These are phyloP conservation scores for Pseudogymnoascus sp. DNA, from an alignment of 2,329 filamentous ascomycete genomes.

Conservation along the genomic window DNA sequence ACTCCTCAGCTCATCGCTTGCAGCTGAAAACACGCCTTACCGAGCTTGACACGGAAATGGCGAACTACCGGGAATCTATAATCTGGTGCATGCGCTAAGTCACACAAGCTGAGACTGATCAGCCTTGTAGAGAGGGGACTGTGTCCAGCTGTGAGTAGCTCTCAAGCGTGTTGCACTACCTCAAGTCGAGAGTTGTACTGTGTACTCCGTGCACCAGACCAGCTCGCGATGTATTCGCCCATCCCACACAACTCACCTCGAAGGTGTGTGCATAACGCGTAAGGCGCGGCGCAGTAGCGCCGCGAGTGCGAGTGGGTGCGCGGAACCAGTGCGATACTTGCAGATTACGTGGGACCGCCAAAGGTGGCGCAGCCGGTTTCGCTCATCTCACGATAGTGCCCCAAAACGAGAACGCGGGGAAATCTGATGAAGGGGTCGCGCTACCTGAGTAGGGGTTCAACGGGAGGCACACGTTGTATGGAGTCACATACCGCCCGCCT, in stretches of 20 bases:
- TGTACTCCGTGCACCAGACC: neutral
- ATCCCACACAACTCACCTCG: neutral
- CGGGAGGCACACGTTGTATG: neutral
- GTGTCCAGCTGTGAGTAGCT: neutral
- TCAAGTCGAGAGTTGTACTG: neutral
- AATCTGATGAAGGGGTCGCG: conserved; percentile 4
- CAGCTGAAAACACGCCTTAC: neutral
- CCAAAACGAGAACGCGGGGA: conserved; percentile 1
- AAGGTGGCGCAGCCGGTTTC: conserved; percentile 7
- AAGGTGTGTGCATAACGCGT: conserved; percentile 7
- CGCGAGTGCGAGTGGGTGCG: neutral
- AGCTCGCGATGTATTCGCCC: neutral
- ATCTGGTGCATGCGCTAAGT: conserved; percentile 3
- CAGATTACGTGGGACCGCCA: conserved; percentile 2
- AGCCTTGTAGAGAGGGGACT: conserved; percentile 6
- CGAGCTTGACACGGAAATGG: conserved; percentile 1
- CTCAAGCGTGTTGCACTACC: neutral
- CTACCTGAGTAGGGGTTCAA: conserved; percentile 4
- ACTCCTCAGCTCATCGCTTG: conserved; percentile 6
- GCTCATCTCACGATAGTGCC: conserved; percentile 4
- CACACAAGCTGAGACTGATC: neutral
- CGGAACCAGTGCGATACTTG: neutral
- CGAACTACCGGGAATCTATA: neutral
- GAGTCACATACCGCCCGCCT: neutral
- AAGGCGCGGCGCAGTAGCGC: conserved; percentile 5